phyloP scores from a whole-genome alignment of 192 early-diverging fungal genomes.

The Chytriomyces confervae region DNA sequence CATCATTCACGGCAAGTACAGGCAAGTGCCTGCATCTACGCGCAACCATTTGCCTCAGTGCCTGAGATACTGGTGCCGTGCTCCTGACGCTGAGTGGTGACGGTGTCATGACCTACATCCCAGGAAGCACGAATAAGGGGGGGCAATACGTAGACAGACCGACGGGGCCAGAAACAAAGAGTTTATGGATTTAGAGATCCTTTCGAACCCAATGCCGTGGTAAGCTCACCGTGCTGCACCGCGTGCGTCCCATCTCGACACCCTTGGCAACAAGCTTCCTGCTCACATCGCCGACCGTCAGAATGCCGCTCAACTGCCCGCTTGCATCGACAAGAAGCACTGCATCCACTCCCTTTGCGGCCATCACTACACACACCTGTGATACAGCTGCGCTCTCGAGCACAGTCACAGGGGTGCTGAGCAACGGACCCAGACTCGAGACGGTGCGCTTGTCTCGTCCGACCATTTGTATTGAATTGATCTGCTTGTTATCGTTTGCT shows the following conservation, averaged over 20 bases:
- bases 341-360: slow-evolving; percentile 92
- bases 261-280: slow-evolving; percentile 88
- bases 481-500: too few species aligned
- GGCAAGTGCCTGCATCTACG: slow-evolving; percentile 58
- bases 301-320: slow-evolving; percentile 72
- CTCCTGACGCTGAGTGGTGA: slow-evolving; percentile 27
- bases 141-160: too few species aligned
- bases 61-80: slow-evolving; percentile 14
- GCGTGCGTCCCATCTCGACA: slow-evolving; percentile 50
- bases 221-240: slow-evolving; percentile 4
- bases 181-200: neutral
- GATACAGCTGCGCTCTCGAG: slow-evolving; percentile 27
- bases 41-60: slow-evolving; percentile 34
- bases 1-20: slow-evolving; percentile 36
- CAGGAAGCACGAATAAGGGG: too few species aligned
- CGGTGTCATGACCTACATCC: slow-evolving; percentile 86
- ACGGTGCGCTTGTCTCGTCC: slow-evolving; percentile 13
- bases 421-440: slow-evolving; percentile 12
- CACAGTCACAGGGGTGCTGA: slow-evolving; percentile 23
- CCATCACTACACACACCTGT: slow-evolving; percentile 67
- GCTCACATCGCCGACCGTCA: slow-evolving; percentile 96
- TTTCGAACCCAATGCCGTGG: neutral
- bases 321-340: slow-evolving; percentile 85
- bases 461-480: neutral
- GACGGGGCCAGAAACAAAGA: slow-evolving; percentile 30